phyloP scores from a whole-genome alignment of 768 basidiomycete genomes.

The Leccinum fibrillosum region DNA sequence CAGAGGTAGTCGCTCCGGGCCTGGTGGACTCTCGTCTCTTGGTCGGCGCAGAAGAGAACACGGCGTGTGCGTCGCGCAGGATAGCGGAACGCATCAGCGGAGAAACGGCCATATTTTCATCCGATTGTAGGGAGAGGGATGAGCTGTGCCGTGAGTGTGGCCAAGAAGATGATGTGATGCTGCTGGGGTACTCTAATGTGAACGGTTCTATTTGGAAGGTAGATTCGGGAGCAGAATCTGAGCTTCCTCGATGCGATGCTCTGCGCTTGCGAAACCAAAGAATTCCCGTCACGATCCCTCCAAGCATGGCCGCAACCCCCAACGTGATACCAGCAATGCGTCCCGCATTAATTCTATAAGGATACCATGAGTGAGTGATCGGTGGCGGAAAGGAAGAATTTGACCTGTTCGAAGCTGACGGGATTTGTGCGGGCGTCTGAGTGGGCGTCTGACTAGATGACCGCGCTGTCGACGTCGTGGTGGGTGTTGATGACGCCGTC shows the following conservation, averaged over 20 bases:
- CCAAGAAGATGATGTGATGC: not conserved
- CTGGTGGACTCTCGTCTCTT: no score
- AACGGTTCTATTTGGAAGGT: slow-evolving; percentile 4
- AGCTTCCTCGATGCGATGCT: not conserved
- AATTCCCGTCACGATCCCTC: not conserved
- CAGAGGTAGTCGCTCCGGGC: no score
- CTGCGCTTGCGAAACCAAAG: slow-evolving; percentile 9
- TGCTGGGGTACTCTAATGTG: not conserved
- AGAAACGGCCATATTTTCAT: no score
- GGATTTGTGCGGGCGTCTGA: not conserved
- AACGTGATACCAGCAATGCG: slow-evolving; percentile 8
- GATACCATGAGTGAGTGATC: slow-evolving; percentile 3
- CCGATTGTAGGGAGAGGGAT: no score
- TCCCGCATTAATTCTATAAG: slow-evolving; percentile 7
- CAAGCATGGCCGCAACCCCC: slow-evolving; percentile 7
- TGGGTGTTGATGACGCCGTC: slow-evolving; percentile 3
- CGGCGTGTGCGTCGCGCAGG: no score
- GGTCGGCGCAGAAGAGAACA: no score
- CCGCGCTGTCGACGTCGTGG: slow-evolving; percentile 67
- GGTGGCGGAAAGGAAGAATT: not conserved
- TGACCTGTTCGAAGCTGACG: slow-evolving; percentile 9
- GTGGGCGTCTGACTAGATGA: not conserved
- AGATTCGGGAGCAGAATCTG: not conserved
- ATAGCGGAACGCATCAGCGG: no score
- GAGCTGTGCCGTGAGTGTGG: no score